Evolutionary conservation across 768 basidiomycete species (phyloP).

Genomic region (Tylopilus felleus): DNA sequence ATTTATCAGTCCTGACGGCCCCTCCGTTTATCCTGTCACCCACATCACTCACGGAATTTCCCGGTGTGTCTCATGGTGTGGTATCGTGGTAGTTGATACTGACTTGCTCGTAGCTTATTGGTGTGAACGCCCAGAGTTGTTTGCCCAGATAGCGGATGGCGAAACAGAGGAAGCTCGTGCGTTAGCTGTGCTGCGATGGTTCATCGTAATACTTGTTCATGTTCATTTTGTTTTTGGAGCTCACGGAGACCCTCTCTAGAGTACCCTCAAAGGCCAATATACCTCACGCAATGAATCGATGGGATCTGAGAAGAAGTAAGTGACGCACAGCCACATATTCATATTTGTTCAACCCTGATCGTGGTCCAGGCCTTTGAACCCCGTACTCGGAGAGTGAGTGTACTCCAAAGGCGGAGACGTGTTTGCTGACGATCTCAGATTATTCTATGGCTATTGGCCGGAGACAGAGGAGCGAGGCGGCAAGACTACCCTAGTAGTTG

Average conservation of each 20-base stretch:
- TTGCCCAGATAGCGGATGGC: conserved; percentile 81
- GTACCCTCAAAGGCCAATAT: conserved; percentile 93
- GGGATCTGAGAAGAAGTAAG: conserved; percentile 97
- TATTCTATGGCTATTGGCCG: conserved; percentile 91
- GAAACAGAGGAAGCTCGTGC: conserved; percentile 69
- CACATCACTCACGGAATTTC: conserved; percentile 88
- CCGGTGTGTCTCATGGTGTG: conserved; percentile 48
- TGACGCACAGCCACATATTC: conserved; percentile 4
- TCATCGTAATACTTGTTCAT: conserved; percentile 56
- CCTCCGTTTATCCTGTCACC: conserved; percentile 92
- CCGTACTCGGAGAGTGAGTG: conserved; percentile 87
- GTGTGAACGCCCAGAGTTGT: conserved; percentile 91
- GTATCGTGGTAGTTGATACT: not conserved
- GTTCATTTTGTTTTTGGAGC: not conserved
- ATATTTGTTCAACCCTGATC: conserved; percentile 10
- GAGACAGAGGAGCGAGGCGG: conserved; percentile 62
- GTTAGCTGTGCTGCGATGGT: conserved; percentile 88
- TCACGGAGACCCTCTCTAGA: conserved; percentile 38
- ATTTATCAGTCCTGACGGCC: conserved; percentile 79
- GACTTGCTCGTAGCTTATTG: conserved; percentile 69
- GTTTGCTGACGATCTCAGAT: conserved; percentile 36
- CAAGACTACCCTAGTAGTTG: conserved; percentile 79
- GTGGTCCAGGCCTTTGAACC: conserved; percentile 78
- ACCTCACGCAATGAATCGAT: conserved; percentile 92
- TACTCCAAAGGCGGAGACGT: not conserved